Conservation (phyloP, 2,329 filamentous ascomycete species). For the Macrophomina tecta region DNA sequence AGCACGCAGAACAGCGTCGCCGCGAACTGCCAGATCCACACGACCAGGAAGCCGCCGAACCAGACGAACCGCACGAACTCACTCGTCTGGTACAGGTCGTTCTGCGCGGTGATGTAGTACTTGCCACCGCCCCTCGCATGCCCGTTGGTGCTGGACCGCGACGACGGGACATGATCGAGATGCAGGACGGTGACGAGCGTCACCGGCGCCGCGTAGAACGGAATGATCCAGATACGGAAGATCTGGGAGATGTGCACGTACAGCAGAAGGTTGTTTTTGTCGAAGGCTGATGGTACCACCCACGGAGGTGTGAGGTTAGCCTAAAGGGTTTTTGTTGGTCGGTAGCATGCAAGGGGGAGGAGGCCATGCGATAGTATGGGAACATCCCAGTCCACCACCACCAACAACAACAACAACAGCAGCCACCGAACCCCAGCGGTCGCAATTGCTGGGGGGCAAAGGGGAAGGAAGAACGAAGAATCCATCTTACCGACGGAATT, state of each 20-base stretch:
- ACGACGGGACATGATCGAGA: constrained; percentile 56
- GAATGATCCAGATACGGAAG: constrained; percentile 78
- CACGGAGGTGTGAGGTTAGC: constrained; percentile 14
- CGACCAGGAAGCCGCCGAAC: constrained; percentile 63
- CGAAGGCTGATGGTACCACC: constrained; percentile 62
- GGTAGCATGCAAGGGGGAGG: too few relatives aligned
- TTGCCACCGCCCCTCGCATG: constrained; percentile 42
- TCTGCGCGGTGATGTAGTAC: constrained; percentile 77
- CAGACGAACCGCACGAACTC: constrained; percentile 77
- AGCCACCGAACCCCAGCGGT: neutral
- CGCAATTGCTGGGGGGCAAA: neutral
- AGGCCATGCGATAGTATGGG: too few relatives aligned
- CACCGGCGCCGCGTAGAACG: constrained; percentile 73
- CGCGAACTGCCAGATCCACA: constrained; percentile 69
- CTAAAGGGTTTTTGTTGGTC: neutral
- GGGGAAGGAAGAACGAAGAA: too few relatives aligned
- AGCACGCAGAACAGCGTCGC: constrained; percentile 70
- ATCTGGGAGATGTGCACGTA: constrained; percentile 77
- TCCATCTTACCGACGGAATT: constrained; percentile 61
- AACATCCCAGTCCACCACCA: too few relatives aligned
- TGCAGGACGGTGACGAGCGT: constrained; percentile 71
- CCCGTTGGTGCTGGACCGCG: constrained; percentile 23
- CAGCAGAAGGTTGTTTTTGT: constrained; percentile 68
- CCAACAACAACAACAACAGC: too few relatives aligned
- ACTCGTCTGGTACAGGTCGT: constrained; percentile 80